Base-by-base conservation (phyloP, 2,329 filamentous ascomycete species). In the Diplodia mutila region DNA sequence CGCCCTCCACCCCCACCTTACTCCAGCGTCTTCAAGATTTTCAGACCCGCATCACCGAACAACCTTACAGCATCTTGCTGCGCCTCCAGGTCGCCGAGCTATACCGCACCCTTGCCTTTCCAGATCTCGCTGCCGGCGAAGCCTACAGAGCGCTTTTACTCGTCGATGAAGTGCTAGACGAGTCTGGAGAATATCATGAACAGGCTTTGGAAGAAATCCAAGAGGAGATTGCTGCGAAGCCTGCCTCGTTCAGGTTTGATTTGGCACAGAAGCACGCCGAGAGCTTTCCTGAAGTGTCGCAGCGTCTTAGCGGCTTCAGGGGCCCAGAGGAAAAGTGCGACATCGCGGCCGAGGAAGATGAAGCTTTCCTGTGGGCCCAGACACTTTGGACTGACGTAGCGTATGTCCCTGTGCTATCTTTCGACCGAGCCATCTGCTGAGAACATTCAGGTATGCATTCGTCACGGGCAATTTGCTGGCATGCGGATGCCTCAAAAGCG, bases 71-170 rank as follows among this genome's bases (percentile, higher is more conserved):
- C 69, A 76, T 80, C 54, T 34, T 69, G 25, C 73, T 75, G 57
- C 76, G 79, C 25, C 81, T 90, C 8, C 85, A 90, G 70, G 87
- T 94, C 37, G 92, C 92, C 27, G 81, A 86, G 39, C 83, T 91
- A 51, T 89, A 97, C 78, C 86, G 89, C 18, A 83, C 88, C 54
- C 84, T 97, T 55, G 92, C 89, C 46, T 98, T 97, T 78, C 92
- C 93, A 0, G 95, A 99, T 77, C 86, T 99, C 48, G 93, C 93
- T 5, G 90, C 90, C 12, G 92, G 93, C 39, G 94, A 97, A 82
- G 92, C 93, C 5, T 98, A 98, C 77, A 90, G 91, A 66, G 93
- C 94, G 1, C 85, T 98, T n/a, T 86, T 97, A 4, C 82, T 99
- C 55, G 86, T 91, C 18, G 94, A 98, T 75, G 92, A 95, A 71